A percentile compares a stretch with the other conserved stretches of the same genome.
phyloP scores from a whole-genome alignment of 768 basidiomycete species.

The Naganishia vaughanmartiniae region DNA sequence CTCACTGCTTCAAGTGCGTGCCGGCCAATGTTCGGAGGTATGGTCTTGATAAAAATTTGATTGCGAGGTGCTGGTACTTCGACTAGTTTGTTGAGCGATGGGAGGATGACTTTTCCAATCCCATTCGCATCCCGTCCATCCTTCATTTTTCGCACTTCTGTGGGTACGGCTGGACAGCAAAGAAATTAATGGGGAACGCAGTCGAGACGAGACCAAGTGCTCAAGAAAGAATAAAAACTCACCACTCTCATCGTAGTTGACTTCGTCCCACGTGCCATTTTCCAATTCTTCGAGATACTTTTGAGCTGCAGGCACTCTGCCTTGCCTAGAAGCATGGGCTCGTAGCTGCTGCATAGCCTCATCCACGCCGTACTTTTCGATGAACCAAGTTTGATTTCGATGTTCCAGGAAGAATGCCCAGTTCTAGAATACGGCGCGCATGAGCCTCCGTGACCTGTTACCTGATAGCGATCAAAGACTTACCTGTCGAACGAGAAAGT shows the following conservation, averaged over 20 bases:
- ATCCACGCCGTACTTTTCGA: conserved; percentile 85
- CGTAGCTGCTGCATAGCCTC: conserved; percentile 70
- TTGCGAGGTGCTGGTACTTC: conserved; percentile 42
- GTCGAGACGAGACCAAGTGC: not conserved
- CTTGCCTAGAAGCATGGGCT: conserved; percentile 73
- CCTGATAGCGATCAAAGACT: conserved; percentile 48
- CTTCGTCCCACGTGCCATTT: conserved; percentile 71
- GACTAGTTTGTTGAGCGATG: conserved; percentile 6
- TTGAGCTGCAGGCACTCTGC: conserved; percentile 72
- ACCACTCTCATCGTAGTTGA: conserved; percentile 40
- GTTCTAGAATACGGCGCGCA: conserved; percentile 58
- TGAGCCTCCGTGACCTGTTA: not conserved
- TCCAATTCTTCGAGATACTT: conserved; percentile 76
- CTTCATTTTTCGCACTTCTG: conserved; percentile 2
- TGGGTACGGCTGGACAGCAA: not conserved
- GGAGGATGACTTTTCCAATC: not conserved
- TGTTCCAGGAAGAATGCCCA: conserved; percentile 95
- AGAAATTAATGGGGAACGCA: not conserved
- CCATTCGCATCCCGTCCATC: conserved; percentile 14
- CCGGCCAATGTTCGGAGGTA: conserved; percentile 87
- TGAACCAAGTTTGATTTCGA: conserved; percentile 93
- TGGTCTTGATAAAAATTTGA: conserved; percentile 88
- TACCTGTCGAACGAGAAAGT: conserved; percentile 82
- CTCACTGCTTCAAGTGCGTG: conserved; percentile 83
- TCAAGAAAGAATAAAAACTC: not conserved